phyloP scores from a whole-genome alignment of 116 monocot genomes.

The Zostera marina region DNA sequence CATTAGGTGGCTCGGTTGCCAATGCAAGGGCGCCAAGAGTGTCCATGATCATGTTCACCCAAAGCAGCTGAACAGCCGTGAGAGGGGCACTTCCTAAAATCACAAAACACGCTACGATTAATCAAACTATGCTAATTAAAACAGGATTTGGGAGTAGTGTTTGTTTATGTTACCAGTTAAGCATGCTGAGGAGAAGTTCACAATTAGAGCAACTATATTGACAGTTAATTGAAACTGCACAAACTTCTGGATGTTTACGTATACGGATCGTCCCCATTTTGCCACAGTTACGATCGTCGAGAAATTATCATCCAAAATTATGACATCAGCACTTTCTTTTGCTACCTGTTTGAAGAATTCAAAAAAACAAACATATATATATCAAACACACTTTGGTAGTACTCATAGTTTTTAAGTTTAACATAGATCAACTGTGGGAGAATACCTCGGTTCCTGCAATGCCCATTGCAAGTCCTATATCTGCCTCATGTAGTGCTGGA shows the following conservation, averaged over 20 bases:
- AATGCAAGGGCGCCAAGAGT: conserved; percentile 84
- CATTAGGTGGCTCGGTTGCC: conserved; percentile 67
- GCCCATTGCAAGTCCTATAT: conserved; percentile 81
- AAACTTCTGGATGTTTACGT: conserved; percentile 75
- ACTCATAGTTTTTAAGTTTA: too few species aligned
- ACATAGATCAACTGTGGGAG: background rate
- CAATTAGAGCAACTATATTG: conserved; percentile 60
- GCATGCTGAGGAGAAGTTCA: conserved; percentile 73
- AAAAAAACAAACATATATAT: background rate
- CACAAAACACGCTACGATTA: background rate
- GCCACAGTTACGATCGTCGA: conserved; percentile 60
- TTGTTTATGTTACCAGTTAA: conserved; percentile 30
- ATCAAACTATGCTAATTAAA: background rate
- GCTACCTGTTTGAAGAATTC: conserved; percentile 33
- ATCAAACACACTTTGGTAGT: too few species aligned
- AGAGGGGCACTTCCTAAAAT: conserved; percentile 58
- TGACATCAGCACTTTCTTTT: conserved; percentile 79
- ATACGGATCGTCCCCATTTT: conserved; percentile 82
- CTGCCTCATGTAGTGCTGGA: conserved; percentile 75
- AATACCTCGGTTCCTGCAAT: conserved; percentile 72
- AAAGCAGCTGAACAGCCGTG: conserved; percentile 81
- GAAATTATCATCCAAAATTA: conserved; percentile 77
- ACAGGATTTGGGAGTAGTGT: background rate
- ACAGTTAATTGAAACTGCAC: conserved; percentile 81
- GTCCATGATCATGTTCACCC: conserved; percentile 98